Evolutionary conservation across 2,329 filamentous ascomycete species (phyloP).

Genomic region (Alternaria incomplexa): DNA sequence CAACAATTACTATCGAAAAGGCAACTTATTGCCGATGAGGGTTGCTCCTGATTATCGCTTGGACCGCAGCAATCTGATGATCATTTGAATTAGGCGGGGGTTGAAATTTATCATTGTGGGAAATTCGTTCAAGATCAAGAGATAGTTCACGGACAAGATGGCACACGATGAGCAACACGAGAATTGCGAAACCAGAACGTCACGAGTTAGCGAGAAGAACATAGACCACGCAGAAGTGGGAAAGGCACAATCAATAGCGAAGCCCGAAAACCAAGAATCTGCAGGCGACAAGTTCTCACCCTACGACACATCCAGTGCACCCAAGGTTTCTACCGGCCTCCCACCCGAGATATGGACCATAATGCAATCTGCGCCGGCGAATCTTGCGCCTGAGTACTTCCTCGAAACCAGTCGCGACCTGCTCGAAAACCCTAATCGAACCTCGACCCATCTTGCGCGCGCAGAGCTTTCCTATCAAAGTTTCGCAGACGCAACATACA

Average conservation of each 20-base stretch:
- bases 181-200: background rate
- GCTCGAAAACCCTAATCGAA: constrained; percentile 79
- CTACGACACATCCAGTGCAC: constrained; percentile 34
- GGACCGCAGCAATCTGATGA: background rate
- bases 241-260: background rate
- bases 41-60: background rate
- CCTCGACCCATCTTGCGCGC: constrained; percentile 77
- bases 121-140: background rate
- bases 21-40: background rate
- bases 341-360: constrained; percentile 46
- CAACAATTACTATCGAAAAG: background rate
- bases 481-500: constrained; percentile 46
- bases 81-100: background rate
- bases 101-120: background rate
- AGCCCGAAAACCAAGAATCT: background rate
- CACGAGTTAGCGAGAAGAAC: background rate
- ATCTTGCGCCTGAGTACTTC: constrained; percentile 69
- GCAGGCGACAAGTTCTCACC: constrained; percentile 40
- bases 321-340: constrained; percentile 33
- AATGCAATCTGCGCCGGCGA: constrained; percentile 56
- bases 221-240: too few relatives aligned
- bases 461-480: constrained; percentile 73
- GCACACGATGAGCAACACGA: background rate
- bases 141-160: background rate
- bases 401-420: constrained; percentile 73